phyloP scores from a whole-genome alignment of 1,139 yeast species.

The Pichia sp. region DNA sequence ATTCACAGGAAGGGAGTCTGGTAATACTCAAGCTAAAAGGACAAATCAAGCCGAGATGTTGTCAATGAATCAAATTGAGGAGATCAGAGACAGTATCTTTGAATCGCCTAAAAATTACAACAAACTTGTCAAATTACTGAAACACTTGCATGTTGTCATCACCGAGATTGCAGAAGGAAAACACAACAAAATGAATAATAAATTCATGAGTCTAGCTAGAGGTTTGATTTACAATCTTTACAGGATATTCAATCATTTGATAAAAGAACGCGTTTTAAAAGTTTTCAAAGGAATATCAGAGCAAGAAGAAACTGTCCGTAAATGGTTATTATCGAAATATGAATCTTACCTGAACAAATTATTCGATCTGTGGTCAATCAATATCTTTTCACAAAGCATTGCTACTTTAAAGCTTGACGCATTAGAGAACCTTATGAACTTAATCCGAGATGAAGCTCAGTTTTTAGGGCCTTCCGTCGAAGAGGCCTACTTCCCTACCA shows the following conservation, averaged over 20 bases:
- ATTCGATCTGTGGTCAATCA: slow-evolving; percentile 37
- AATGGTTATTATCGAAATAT: slow-evolving; percentile 66
- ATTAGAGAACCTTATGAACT: slow-evolving; percentile 59
- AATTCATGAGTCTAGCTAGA: slow-evolving; percentile 40
- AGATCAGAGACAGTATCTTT: slow-evolving; percentile 35
- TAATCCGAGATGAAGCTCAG: slow-evolving; percentile 57
- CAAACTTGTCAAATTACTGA: slow-evolving; percentile 45
- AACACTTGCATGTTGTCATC: slow-evolving; percentile 36
- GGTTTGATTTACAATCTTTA: slow-evolving; percentile 49
- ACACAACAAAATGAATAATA: slow-evolving; percentile 29
- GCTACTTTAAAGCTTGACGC: slow-evolving; percentile 56
- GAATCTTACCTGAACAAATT: slow-evolving; percentile 48
- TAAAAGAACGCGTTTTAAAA: slow-evolving; percentile 23
- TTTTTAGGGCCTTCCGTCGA: slow-evolving; percentile 47
- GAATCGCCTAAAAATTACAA: slow-evolving; percentile 49
- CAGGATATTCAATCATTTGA: slow-evolving; percentile 55
- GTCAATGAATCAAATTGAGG: slow-evolving; percentile 35
- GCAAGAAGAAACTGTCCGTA: slow-evolving; percentile 44
- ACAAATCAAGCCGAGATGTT: slow-evolving; percentile 14
- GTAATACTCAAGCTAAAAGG: not conserved
- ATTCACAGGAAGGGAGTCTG: slow-evolving; percentile 4
- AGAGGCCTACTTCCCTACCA: slow-evolving; percentile 61
- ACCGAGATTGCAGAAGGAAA: not conserved
- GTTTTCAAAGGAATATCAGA: slow-evolving; percentile 40
- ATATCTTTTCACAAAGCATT: slow-evolving; percentile 29